Evolutionary conservation across 495 filamentous ascomycete species (phyloP), one percentile per base, ranked within the genome.

Genomic region (Clohesyomyces aquaticus): DNA sequence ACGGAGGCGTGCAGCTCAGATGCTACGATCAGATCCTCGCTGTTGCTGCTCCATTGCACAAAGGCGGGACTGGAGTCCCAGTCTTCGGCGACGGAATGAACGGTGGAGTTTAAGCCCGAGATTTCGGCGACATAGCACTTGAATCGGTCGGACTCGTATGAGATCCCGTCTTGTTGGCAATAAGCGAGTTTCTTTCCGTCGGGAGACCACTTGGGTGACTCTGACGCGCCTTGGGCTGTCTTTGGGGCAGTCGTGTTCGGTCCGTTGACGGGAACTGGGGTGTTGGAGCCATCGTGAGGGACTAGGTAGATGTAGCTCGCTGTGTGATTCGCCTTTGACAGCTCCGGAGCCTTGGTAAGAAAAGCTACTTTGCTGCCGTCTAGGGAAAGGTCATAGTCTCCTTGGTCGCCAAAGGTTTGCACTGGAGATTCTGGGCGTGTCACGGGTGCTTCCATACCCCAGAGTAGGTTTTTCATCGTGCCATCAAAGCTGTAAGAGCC

Each of bases 111-210:
- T 3, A 41, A n/a, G 11, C 64, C 60, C 21, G 63, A 16, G n/a
- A 65, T 49, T 21, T 22, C 38, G 1, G 50, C 35, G 35, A 96
- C 77, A 50, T 96, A 74, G 4, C 96, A 82, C 4, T 88, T 80
- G 51, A 91, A 88, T 71, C 90, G 89, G 78, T 96, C 93, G 12
- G 87, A 88, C 76, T 97, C 93, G 70, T 97, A 96, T 29, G 11
- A 41, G 28, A 68, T 61, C 27, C 91, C 90, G 66, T 87, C 85
- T 65, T 85, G 78, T 38, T 88, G 82, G 19, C 88, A 82, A 61
- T 96, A 91, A 14, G 86, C 92, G 16, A 93, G 83, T 49, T 81
- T 82, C 52, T 78, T 82, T 1, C 89, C 89, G 68, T 88, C 83
- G 14, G 88, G 85, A 3, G 89, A 90, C 65, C 95, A 88, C 8